Base-by-base conservation (phyloP, 2,329 filamentous ascomycete species). In the Fusarium avenaceum region DNA sequence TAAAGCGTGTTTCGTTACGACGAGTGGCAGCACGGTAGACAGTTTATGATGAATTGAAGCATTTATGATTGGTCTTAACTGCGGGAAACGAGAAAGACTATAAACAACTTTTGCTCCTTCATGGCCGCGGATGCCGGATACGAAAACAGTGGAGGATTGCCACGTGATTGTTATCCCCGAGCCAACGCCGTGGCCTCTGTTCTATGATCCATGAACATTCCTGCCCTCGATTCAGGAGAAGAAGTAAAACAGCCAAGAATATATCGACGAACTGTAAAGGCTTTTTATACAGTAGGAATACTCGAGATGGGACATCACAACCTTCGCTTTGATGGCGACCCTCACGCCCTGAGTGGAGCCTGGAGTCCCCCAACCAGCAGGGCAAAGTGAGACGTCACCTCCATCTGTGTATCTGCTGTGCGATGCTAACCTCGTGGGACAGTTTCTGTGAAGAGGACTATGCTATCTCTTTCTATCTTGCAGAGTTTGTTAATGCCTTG, bases 401-500 rank as follows among this genome's bases (percentile, higher is more conserved):
- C 8, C 20, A n/a, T 24, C 42, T 22, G 39, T 47, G 42, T 32
- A 26, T 45, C 20, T 40, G 33, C 2, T 28, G 19, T 39, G 44
- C 24, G 15, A 38, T 58, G 57, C 62, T 73, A 53, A 75, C 65
- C 35, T n/a, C 11, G 35, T 11, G 39, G 13, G 9, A 11, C 45
- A 80, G 78, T 54, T 80, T 80, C 49, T 80, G 78, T 46, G 78
- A 80, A 52, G 77, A 89, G 77, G 86, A 89, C 72, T 83, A 83
- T 70, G 75, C 76, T n/a, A 65, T 83, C 20, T 81, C 80, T 3
- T 71, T 78, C 17, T 82, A 80, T 52, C 65, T 83, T 8, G 80
- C 80, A 30, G 81, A 83, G 61, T 82, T 83, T 49, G 79, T 82
- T 67, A 83, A 83, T 63, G 79, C 80, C 0, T 55, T 82, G 15